Evolutionary conservation across 257 asterid genomes (phyloP).

Genomic region (Lycium barbarum): DNA sequence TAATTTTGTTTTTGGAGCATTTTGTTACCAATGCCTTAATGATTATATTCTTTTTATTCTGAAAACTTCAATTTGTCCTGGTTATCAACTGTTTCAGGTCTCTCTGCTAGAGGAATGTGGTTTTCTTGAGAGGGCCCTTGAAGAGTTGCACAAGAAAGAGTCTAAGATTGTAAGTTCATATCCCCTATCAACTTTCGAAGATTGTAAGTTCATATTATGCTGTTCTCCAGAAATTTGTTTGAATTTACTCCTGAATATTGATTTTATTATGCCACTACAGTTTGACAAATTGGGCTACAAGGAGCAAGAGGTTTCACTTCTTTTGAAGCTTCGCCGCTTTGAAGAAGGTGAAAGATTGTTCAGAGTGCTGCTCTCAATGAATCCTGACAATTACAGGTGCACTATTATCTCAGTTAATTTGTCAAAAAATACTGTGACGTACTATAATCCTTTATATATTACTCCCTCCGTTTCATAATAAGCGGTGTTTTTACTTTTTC

Average conservation of each 20-base stretch:
- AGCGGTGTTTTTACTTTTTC: no score
- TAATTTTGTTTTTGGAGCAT: neutral
- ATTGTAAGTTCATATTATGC: slow-evolving; percentile 63
- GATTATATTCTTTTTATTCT: slow-evolving; percentile 26
- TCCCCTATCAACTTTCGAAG: slow-evolving; percentile 35
- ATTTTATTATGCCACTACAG: slow-evolving; percentile 47
- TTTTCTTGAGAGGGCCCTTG: slow-evolving; percentile 80
- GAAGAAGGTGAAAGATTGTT: slow-evolving; percentile 85
- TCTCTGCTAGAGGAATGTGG: slow-evolving; percentile 91
- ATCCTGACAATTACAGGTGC: slow-evolving; percentile 95
- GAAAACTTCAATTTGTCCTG: slow-evolving; percentile 22
- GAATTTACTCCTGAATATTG: slow-evolving; percentile 13
- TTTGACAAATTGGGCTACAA: slow-evolving; percentile 81
- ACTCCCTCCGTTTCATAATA: no score
- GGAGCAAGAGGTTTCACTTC: slow-evolving; percentile 91
- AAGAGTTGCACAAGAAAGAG: slow-evolving; percentile 89
- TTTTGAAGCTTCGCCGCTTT: slow-evolving; percentile 74
- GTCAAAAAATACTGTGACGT: neutral
- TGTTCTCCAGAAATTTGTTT: slow-evolving; percentile 26
- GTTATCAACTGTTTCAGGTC: slow-evolving; percentile 56
- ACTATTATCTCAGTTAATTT: slow-evolving; percentile 13
- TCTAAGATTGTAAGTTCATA: slow-evolving; percentile 74
- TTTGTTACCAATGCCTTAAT: slow-evolving; percentile 18
- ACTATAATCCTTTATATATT: no score
- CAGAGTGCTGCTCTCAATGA: slow-evolving; percentile 78